Evolutionary conservation across 1,284 basidiomycete species (phyloP).

Genomic region (Leccinum pachyderme): DNA sequence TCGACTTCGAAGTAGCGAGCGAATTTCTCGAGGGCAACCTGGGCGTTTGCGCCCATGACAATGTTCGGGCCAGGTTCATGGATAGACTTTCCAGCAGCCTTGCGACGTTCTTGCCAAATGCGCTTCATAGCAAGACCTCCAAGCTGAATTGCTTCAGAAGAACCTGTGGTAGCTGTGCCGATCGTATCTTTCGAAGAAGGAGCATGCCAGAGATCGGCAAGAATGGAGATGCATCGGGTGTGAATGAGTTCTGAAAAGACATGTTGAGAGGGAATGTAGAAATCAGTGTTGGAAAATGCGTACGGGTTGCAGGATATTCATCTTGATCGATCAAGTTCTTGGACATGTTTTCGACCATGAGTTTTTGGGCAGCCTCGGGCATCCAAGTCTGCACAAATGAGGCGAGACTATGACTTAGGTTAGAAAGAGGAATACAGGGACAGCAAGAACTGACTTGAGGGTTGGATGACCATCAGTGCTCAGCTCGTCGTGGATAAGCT

Average conservation of each 20-base stretch:
- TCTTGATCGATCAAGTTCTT: constrained; percentile 92
- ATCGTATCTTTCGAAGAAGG: constrained; percentile 72
- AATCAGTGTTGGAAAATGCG: constrained; percentile 17
- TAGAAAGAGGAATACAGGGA: constrained; percentile 18
- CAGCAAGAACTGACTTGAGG: constrained; percentile 39
- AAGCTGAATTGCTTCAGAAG: constrained; percentile 90
- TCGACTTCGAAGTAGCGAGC: constrained; percentile 92
- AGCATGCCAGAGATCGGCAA: constrained; percentile 93
- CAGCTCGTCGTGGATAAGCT: constrained; percentile 84
- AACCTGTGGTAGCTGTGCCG: constrained; percentile 93
- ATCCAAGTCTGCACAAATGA: constrained; percentile 77
- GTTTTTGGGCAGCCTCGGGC: constrained; percentile 59
- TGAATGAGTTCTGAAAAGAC: constrained; percentile 60
- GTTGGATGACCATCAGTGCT: constrained; percentile 61
- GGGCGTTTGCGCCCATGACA: constrained; percentile 81
- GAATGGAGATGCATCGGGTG: constrained; percentile 80
- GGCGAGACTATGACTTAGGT: constrained; percentile 82
- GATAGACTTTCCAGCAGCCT: constrained; percentile 82
- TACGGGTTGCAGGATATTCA: constrained; percentile 86
- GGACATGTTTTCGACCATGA: constrained; percentile 82
- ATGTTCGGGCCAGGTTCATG: constrained; percentile 82
- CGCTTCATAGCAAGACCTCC: constrained; percentile 95
- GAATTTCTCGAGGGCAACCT: constrained; percentile 88
- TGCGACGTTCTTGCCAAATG: constrained; percentile 88
- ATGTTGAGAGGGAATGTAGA: constrained; percentile 1